Percentiles rank a stretch among this genome's conserved stretches.
Conservation (phyloP, 345 rosid genomes). For the Gossypioides kirkii region DNA sequence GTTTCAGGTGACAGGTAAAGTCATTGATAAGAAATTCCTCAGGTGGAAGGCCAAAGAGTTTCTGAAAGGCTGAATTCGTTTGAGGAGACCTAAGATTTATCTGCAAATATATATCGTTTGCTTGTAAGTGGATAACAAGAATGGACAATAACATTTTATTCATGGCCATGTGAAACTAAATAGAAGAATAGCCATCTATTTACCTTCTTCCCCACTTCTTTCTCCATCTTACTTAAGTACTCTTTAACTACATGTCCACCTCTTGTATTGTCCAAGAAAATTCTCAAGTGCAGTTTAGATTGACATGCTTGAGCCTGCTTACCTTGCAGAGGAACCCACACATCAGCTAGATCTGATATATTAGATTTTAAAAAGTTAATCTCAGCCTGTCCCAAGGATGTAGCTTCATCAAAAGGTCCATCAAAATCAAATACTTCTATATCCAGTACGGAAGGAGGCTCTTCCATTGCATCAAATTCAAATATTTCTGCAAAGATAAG, state of each 20-base stretch:
- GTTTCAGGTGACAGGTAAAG: constrained; percentile 91
- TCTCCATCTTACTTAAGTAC: constrained; percentile 92
- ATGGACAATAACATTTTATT: background rate
- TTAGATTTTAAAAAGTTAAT: constrained; percentile 78
- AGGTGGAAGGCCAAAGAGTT: constrained; percentile 87
- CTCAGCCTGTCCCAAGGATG: constrained; percentile 76
- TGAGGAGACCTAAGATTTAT: constrained; percentile 91
- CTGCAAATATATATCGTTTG: constrained; percentile 31
- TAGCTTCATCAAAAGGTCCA: constrained; percentile 89
- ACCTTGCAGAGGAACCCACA: constrained; percentile 84
- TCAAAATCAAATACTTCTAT: constrained; percentile 90
- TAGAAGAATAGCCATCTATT: constrained; percentile 11
- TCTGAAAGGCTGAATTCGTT: constrained; percentile 95
- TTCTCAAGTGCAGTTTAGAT: constrained; percentile 76
- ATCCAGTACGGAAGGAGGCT: constrained; percentile 90
- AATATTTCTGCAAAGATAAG: constrained; percentile 69
- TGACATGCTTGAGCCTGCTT: constrained; percentile 90
- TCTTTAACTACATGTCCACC: constrained; percentile 79
- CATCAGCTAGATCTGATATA: constrained; percentile 86
- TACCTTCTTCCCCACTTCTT: constrained; percentile 98
- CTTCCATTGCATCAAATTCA: constrained; percentile 97
- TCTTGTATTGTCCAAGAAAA: constrained; percentile 83
- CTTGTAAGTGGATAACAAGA: constrained; percentile 3
- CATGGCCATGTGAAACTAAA: constrained; percentile 12
- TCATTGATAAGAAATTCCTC: constrained; percentile 98